phyloP scores from a whole-genome alignment of 352 stramenopile species.

The Phytopythium cucurbitacearum region DNA sequence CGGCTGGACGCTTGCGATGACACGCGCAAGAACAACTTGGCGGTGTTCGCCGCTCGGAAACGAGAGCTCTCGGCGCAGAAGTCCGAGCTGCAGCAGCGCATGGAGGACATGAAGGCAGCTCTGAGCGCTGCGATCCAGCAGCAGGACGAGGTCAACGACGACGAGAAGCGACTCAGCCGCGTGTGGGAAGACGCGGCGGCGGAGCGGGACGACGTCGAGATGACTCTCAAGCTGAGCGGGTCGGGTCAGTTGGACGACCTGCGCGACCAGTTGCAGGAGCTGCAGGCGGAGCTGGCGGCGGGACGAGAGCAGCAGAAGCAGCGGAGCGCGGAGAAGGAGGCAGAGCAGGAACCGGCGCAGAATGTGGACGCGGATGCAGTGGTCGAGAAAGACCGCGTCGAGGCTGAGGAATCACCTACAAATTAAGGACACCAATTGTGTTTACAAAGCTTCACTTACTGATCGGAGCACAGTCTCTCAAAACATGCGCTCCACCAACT shows the following conservation, averaged over 20 bases:
- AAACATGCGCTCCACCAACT: slow-evolving; percentile 21
- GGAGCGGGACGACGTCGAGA: slow-evolving; percentile 67
- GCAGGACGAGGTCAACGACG: slow-evolving; percentile 50
- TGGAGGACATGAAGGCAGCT: slow-evolving; percentile 47
- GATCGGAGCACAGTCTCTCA: no score
- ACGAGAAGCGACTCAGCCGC: slow-evolving; percentile 18
- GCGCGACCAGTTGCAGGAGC: slow-evolving; percentile 19
- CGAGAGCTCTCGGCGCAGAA: slow-evolving; percentile 33
- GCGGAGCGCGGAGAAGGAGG: neutral
- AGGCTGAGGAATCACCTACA: no score
- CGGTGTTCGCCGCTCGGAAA: slow-evolving; percentile 23
- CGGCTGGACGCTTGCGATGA: slow-evolving; percentile 30
- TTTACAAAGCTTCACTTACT: no score
- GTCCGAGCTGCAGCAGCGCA: slow-evolving; percentile 40
- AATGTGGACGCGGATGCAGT: no score
- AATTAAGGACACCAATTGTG: no score
- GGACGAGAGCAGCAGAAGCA: neutral
- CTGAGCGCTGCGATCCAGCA: slow-evolving; percentile 37
- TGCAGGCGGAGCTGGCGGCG: slow-evolving; percentile 9
- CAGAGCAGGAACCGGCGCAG: neutral
- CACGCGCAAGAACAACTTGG: slow-evolving; percentile 30
- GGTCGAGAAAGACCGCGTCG: no score
- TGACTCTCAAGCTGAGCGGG: slow-evolving; percentile 56
- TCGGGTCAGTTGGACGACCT: slow-evolving; percentile 36
- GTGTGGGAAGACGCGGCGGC: slow-evolving; percentile 32